Evolutionary conservation across 805 yeast genomes (phyloP).

Genomic region (Pichia heedii): DNA sequence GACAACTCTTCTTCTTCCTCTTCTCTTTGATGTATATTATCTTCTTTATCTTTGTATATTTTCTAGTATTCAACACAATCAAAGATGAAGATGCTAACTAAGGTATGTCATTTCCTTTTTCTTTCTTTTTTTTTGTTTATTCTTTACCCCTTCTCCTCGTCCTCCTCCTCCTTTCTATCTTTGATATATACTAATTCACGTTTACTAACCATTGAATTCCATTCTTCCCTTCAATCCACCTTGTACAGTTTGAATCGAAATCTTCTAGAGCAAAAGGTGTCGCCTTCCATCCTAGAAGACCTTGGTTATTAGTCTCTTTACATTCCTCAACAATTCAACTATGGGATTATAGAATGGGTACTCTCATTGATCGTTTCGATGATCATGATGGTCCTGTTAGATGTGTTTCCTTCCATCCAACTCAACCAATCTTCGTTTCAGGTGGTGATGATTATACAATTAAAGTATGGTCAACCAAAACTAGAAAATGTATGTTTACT

Average conservation of each 20-base stretch:
- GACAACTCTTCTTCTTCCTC: too few species aligned
- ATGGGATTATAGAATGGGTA: slow-evolving; percentile 99
- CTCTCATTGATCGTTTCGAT: slow-evolving; percentile 89
- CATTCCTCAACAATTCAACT: slow-evolving; percentile 97
- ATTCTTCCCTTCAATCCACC: background rate
- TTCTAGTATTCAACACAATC: background rate
- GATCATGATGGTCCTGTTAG: slow-evolving; percentile 99
- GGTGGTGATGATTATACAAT: slow-evolving; percentile 96
- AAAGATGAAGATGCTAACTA: slow-evolving; percentile 53
- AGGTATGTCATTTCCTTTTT: slow-evolving; percentile 7
- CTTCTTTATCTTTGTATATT: background rate
- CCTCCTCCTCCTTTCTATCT: too few species aligned
- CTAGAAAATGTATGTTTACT: slow-evolving; percentile 86
- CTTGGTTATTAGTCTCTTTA: slow-evolving; percentile 92
- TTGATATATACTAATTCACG: too few species aligned
- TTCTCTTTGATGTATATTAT: background rate
- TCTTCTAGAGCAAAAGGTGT: slow-evolving; percentile 90
- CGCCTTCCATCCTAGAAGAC: slow-evolving; percentile 95
- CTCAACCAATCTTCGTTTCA: slow-evolving; percentile 93
- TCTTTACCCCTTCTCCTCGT: too few species aligned
- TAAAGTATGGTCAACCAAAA: slow-evolving; percentile 91
- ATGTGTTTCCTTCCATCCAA: slow-evolving; percentile 91
- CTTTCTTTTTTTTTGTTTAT: too few species aligned
- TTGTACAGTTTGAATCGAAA: slow-evolving; percentile 54
- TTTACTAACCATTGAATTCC: slow-evolving; percentile 1